Evolutionary conservation across 176 grass and related monocot genomes (phyloP), one percentile per base, ranked within the genome.

Genomic region (Rhynchospora tenuis): DNA sequence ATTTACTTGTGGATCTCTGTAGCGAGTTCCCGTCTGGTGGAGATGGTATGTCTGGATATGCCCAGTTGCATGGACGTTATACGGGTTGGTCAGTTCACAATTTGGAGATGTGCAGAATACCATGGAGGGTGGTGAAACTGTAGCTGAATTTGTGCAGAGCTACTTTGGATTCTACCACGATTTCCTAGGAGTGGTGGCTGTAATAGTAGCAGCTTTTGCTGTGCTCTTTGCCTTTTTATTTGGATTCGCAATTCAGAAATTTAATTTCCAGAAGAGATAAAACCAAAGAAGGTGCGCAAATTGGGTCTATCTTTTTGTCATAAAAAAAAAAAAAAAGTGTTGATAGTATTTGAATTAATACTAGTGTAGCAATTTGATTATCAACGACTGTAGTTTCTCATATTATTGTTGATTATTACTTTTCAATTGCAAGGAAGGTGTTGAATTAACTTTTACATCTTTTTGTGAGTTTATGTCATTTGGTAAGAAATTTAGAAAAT

Each of bases 181-280:
- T 44, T 90, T 93, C 59, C 43, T 97, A 28, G 88, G 94, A 77
- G 51, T 85, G 7, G 94, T 97, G 6, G 94, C 94, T 0, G 64
- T 83, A 69, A 63, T 97, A 73, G 79, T 91, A 19, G 86, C 93
- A 5, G 84, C 48, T 60, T 88, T 90, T 67, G 17, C 82, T 17
- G 8, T 90, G 45, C 8, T 91, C 2, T 94, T 97, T 5, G 89
- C 94, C 0, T 92, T 91, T 89, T 71, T 91, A 72, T 97, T 97
- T 73, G 92, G 87, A 71, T 89, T 97, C 9, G 84, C 89, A 12
- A 97, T 97, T 64, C 93, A 90, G 86, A 91, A 81, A 72, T 91
- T 92, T 71, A 97, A 97, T 84, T 94, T 94, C 84, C 94, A 97
- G 81, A 97, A 55, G 64, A 90, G 94, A 90, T 97, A 75, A 93